phyloP scores from a whole-genome alignment of 768 basidiomycete genomes.

The Suillus subalutaceus region DNA sequence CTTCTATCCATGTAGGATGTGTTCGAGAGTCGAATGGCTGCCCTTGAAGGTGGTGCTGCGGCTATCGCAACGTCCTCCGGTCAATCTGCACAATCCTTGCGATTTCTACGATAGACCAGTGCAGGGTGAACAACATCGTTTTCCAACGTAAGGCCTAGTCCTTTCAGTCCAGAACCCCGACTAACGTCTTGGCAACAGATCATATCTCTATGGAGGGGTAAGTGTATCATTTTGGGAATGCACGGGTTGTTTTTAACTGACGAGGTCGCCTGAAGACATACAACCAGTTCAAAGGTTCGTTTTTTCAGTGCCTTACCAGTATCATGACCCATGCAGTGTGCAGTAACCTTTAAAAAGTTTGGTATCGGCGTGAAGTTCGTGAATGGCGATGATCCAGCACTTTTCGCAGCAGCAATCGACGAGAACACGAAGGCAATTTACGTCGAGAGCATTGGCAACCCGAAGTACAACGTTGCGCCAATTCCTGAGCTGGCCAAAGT shows the following conservation, averaged over 20 bases:
- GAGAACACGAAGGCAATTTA: conserved; percentile 61
- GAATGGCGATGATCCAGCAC: conserved; percentile 44
- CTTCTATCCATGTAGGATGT: conserved; percentile 45
- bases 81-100: conserved; percentile 65
- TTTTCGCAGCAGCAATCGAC: conserved; percentile 57
- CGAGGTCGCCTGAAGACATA: conserved; percentile 46
- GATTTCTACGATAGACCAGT: conserved; percentile 50
- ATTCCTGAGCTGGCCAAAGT: conserved; percentile 61
- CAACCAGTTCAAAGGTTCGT: conserved; percentile 62
- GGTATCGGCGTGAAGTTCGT: conserved; percentile 62
- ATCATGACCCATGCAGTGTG: background rate
- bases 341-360: conserved; percentile 57
- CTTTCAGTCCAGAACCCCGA: too few species aligned
- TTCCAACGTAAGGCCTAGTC: conserved; percentile 45
- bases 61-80: conserved; percentile 62
- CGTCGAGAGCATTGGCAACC: conserved; percentile 66
- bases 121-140: conserved; percentile 69
- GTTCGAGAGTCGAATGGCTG: conserved; percentile 66
- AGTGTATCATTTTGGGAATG: conserved; percentile 21
- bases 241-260: background rate
- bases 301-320: background rate
- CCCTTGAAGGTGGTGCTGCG: conserved; percentile 63
- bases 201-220: conserved; percentile 64
- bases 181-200: conserved; percentile 29
- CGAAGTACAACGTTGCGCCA: conserved; percentile 57